Conservation (phyloP, 2,329 filamentous ascomycete genomes). For the Torrubiellomyces zombiae region DNA sequence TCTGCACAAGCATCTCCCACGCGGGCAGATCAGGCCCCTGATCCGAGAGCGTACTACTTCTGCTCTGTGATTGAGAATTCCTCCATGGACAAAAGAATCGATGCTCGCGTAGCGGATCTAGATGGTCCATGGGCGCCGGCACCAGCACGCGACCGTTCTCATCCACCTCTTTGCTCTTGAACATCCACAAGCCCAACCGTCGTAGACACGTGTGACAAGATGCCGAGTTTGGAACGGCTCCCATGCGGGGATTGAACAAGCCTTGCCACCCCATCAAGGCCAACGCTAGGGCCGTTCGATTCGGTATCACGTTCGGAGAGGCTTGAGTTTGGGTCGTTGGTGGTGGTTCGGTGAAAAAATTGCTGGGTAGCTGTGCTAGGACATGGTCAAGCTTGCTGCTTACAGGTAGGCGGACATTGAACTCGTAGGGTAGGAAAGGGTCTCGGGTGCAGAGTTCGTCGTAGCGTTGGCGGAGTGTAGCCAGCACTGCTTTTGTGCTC, state of each 20-base stretch:
- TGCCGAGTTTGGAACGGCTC: conserved; percentile 53
- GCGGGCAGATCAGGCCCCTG: conserved; percentile 25
- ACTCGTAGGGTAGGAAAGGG: conserved; percentile 42
- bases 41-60: conserved; percentile 14
- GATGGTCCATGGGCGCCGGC: conserved; percentile 44
- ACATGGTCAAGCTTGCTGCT: conserved; percentile 32
- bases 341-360: conserved; percentile 35
- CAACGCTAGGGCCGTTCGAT: conserved; percentile 48
- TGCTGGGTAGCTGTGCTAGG: conserved; percentile 30
- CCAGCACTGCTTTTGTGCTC: conserved; percentile 41
- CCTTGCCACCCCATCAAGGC: conserved; percentile 65
- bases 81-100: conserved; percentile 76
- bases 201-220: conserved; percentile 77
- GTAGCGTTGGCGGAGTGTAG: conserved; percentile 45
- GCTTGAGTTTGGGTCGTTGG: too few relatives aligned
- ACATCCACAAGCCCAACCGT: conserved; percentile 86
- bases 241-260: conserved; percentile 33
- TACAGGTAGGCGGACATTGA: conserved; percentile 41
- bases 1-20: conserved; percentile 37
- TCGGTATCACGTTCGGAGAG: conserved; percentile 27
- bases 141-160: conserved; percentile 33
- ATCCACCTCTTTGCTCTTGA: conserved; percentile 56
- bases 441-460: conserved; percentile 38
- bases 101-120: conserved; percentile 58
- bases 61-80: conserved; percentile 43